Base-by-base conservation (phyloP, 371 early-diverging fungal species). In the Caulochytrium protostelioides region DNA sequence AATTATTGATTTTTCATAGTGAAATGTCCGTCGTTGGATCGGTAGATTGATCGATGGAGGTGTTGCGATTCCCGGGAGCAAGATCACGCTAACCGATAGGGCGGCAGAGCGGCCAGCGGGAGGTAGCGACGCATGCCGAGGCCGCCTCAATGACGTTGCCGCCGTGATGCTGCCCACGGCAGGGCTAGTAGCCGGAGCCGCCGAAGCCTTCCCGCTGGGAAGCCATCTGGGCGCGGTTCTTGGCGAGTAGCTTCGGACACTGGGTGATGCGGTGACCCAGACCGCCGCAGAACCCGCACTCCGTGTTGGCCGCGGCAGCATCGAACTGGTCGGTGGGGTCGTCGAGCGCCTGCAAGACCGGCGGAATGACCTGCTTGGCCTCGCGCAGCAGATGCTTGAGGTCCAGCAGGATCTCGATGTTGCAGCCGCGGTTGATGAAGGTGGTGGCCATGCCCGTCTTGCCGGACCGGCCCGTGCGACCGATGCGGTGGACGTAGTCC, bases 381-480 rank as follows among this genome's bases (percentile, higher is more conserved):
- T 94, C 94, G 19, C 59, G 56, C 23, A 97, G 53, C 30, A 94
- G 57, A 38, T 89, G 81, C 52, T 91, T 87, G 38, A 97, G 59
- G 59, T 87, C 94, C 16, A 85, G 51, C 43, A 84, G 57, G 41
- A 90, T 81, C 37, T 84, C 83, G 41, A 83, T 79, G 1, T 83
- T 76, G 27, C 74, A 74, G 28, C 63, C 72, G 42, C 66, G 54
- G 45, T 85, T 85, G 46, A 98, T 84, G 58, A 94, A 97, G 2
- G 97, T 92, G 0, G 89, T 84, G 0, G 97, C 85, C 2, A 83
- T 61, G 30, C 99, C 99, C 0, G 89, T 86, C 51, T 83, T 83
- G 8, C 92, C 92, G 8, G 82, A 79, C 43, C 99, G 85, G 41
- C 99, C 97, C n/a, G 97, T 98, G 57, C 97, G 73, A 40, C 97